Evolutionary conservation across 148 eudicot species (phyloP), one percentile per base, ranked within the genome.

Genomic region (Hydrangea macrophylla): DNA sequence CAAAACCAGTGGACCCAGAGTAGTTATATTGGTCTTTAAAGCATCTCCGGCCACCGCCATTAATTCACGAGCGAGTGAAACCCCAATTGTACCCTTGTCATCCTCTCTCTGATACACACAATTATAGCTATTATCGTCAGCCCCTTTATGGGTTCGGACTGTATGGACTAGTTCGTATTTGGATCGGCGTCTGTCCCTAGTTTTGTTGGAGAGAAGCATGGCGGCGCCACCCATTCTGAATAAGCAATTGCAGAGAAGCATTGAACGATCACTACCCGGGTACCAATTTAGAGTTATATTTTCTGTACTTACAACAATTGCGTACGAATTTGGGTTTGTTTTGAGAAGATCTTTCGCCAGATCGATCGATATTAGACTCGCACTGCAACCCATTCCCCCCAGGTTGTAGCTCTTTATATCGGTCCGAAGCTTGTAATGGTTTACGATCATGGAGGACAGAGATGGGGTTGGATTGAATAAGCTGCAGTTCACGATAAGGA

Each of bases 31-130:
- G 0, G 96, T 89, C 58, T 90, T 90, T 4, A 90, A 71, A 3
- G 97, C 89, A 62, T 88, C 92, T 0, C 97, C 97, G 0, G 94
- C 97, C 3, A 90, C 89, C 8, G 88, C 89, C 97, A 90, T 90
- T 9, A 90, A 60, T 58, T 86, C 94, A 0, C 91, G 83, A 6
- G 97, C 93, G 0, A 90, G 69, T 0, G 94, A 86, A 9, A 90
- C 97, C 0, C 94, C 97, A 0, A 88, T 73, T 0, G 60, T 31
- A 0, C 90, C 89, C 12, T 78, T 71, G 17, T 82, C 87, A 56
- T 90, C 97, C 32, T 90, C 97, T 18, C 77, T 70, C 50, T 90
- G 94, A 68, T 69, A 86, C 9, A 90, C 94, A 37, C 94, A 88
- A 60, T 83, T 84, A 72, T 86, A 90, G 66, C 94, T 82, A 25